A percentile compares a stretch with the other conserved stretches of the same genome.
phyloP scores from a whole-genome alignment of 2,329 filamentous ascomycete genomes.

The Neofusicoccum umdonicola region DNA sequence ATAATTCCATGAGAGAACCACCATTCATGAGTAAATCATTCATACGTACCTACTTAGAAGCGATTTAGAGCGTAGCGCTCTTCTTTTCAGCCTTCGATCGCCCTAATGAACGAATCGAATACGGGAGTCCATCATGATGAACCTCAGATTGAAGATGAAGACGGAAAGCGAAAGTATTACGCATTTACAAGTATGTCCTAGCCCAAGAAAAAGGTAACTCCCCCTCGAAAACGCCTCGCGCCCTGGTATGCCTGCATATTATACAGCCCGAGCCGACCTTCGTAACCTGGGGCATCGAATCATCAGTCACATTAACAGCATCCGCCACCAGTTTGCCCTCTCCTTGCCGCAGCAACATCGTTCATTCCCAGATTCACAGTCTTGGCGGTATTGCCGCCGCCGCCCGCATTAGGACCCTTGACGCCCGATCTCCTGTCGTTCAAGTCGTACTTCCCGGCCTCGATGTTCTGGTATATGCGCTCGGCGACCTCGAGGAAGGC shows the following conservation, averaged over 20 bases:
- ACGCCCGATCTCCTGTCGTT: constrained; percentile 91
- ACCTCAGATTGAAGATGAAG: not conserved
- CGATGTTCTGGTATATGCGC: constrained; percentile 94
- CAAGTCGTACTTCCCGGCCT: constrained; percentile 89
- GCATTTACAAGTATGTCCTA: not conserved
- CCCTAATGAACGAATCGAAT: no score
- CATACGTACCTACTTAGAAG: no score
- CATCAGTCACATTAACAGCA: constrained; percentile 17
- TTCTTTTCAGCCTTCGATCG: no score
- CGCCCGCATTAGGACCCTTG: constrained; percentile 61
- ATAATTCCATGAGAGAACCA: no score
- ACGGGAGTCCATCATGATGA: no score
- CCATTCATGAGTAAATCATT: no score
- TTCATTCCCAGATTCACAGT: constrained; percentile 46
- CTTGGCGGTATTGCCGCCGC: constrained; percentile 41
- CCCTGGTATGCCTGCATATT: constrained; percentile 7
- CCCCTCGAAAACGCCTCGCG: not conserved
- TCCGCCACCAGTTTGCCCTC: constrained; percentile 27
- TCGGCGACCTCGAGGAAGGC: constrained; percentile 93
- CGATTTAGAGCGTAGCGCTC: no score
- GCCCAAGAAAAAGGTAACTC: not conserved
- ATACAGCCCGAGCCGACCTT: not conserved
- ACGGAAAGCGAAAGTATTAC: not conserved
- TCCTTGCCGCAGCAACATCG: constrained; percentile 31
- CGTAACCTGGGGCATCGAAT: not conserved